A percentile compares a stretch with the other conserved stretches of the same genome.
Evolutionary conservation across 306 rosid species (phyloP).

Genomic region (Acacia acuminata): DNA sequence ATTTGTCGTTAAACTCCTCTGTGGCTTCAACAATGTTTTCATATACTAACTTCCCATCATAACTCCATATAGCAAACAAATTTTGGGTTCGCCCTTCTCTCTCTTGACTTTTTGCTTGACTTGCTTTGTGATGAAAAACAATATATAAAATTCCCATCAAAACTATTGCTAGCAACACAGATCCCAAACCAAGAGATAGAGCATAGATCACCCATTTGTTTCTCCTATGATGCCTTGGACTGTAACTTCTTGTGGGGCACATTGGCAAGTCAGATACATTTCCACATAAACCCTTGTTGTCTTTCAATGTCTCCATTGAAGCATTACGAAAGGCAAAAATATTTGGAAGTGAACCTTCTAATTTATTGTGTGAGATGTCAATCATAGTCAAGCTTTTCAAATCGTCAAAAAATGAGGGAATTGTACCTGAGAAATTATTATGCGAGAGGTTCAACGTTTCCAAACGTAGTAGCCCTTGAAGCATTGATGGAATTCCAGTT

Average conservation of each 20-base stretch:
- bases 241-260: background rate
- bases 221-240: background rate
- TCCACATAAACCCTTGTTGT: background rate
- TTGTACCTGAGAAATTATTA: too few species aligned
- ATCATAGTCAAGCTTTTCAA: too few species aligned
- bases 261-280: background rate
- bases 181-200: background rate
- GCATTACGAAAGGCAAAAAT: background rate
- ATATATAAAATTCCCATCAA: background rate
- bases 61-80: background rate
- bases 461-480: too few species aligned
- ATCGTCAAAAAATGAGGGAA: too few species aligned
- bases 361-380: too few species aligned
- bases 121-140: background rate
- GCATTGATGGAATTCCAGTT: too few species aligned
- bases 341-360: background rate
- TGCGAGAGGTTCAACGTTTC: too few species aligned
- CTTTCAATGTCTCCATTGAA: too few species aligned
- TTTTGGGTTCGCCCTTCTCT: background rate
- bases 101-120: background rate
- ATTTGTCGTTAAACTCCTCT: too few species aligned
- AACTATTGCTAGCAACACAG: background rate
- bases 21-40: background rate
- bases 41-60: background rate
- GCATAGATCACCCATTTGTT: background rate